Base-by-base conservation (phyloP, 2,329 filamentous ascomycete species). In the Verruconis gallopava region DNA sequence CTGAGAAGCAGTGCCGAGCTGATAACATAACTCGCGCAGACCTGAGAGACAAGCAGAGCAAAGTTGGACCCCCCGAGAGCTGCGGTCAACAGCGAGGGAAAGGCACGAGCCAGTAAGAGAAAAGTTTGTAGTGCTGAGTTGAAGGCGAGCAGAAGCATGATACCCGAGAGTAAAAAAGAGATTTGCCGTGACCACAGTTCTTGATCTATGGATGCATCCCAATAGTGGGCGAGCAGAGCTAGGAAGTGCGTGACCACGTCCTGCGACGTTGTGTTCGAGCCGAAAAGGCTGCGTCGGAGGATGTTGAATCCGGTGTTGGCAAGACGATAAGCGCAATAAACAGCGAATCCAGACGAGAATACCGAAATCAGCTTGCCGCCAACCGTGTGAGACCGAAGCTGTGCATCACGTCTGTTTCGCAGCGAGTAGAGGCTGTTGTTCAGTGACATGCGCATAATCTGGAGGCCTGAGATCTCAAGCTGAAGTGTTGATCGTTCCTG, bases 321-420 rank as follows among this genome's bases (percentile, higher is more conserved):
- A 48, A 93, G 81, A 42, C 85, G 81, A 62, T 91, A 93, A 22
- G 89, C 64, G 64, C 85, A 93, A 68, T 93, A 93, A 38, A 81
- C 49, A 42, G 82, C 79, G 58, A 93, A 93, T 17, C 69, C 60
- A 48, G 82, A 81, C 34, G 77, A 71, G 47, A 68, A 73, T 64
- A 77, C 56, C 19, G 79, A 66, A 28, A 84, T 58, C 1, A 85
- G 47, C 36, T 74, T 75, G 4, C 85, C 85, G 12, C 78, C 46
- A 0, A 71, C 57, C 0, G 84, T 89, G 21, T 76, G 73, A 1
- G 81, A 75, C 36, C 80, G 75, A 22, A 75, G 71, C 44, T 81
- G 79, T 9, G 73, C 72, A 2, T 73, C 71, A 19, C 78, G 70
- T 11, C 79, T 72, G 18, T 65, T 69, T 45, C 77, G 75, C 34